Percentiles rank a stretch among this genome's conserved stretches.
phyloP scores from a whole-genome alignment of 1,284 basidiomycete genomes.

The Ustilago esculenta region DNA sequence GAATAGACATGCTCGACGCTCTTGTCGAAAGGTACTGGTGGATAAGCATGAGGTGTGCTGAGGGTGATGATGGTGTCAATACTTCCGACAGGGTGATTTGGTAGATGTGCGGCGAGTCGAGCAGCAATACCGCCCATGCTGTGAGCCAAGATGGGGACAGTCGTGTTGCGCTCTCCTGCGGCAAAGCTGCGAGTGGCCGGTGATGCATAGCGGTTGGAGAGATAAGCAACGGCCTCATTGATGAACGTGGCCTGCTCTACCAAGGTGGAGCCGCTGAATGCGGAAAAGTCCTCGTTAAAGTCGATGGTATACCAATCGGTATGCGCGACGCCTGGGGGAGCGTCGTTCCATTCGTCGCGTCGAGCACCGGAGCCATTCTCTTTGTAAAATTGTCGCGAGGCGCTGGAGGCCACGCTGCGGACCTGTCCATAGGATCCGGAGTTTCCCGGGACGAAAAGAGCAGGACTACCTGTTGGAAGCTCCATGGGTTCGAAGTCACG shows the following conservation, averaged over 20 bases:
- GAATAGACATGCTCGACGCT: slow-evolving; percentile 80
- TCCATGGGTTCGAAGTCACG: slow-evolving; percentile 25
- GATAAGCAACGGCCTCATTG: slow-evolving; percentile 77
- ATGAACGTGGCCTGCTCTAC: slow-evolving; percentile 84
- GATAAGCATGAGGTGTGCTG: slow-evolving; percentile 88
- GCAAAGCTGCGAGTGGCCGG: slow-evolving; percentile 53
- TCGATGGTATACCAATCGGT: slow-evolving; percentile 74
- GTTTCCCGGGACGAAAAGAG: slow-evolving; percentile 96
- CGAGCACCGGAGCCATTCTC: slow-evolving; percentile 68
- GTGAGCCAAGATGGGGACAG: slow-evolving; percentile 84
- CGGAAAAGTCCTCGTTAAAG: slow-evolving; percentile 96
- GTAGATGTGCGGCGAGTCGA: slow-evolving; percentile 74
- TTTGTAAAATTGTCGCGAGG: slow-evolving; percentile 79
- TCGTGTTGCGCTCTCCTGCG: slow-evolving; percentile 47
- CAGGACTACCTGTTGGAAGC: slow-evolving; percentile 71
- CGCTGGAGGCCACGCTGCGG: slow-evolving; percentile 91
- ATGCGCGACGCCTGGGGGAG: slow-evolving; percentile 27
- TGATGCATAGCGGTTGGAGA: slow-evolving; percentile 79
- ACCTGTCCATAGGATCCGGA: slow-evolving; percentile 94
- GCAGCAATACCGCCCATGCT: slow-evolving; percentile 99
- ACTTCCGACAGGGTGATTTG: slow-evolving; percentile 65
- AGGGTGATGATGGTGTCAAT: slow-evolving; percentile 88
- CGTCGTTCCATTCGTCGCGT: slow-evolving; percentile 47
- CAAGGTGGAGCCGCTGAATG: slow-evolving; percentile 90
- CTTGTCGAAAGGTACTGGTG: slow-evolving; percentile 86